Conservation (phyloP, 345 rosid genomes). For the Populus alba region DNA sequence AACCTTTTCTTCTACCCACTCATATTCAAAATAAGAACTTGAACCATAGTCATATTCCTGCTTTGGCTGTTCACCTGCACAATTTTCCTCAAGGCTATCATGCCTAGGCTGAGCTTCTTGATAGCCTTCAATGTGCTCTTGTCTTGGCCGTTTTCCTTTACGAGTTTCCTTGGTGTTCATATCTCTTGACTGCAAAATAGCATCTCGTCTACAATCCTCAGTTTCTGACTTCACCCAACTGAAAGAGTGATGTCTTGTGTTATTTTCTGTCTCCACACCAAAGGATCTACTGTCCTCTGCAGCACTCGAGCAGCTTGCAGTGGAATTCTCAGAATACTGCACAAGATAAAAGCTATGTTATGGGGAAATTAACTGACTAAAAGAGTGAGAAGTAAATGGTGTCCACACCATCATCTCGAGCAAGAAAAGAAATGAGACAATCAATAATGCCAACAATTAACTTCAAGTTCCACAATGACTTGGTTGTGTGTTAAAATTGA, state of each 20-base stretch:
- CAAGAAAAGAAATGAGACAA: too few relatives aligned
- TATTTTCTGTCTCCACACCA: constrained; percentile 26
- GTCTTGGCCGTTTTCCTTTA: constrained; percentile 67
- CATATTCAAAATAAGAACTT: constrained; percentile 38
- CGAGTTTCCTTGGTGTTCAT: constrained; percentile 33
- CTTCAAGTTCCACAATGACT: too few relatives aligned
- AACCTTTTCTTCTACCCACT: constrained; percentile 50
- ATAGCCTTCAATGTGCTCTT: constrained; percentile 39
- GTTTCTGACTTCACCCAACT: constrained; percentile 38
- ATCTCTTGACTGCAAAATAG: constrained; percentile 10
- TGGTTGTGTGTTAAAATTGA: too few relatives aligned
- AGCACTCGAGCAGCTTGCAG: constrained; percentile 10
- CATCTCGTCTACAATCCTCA: constrained; percentile 37
- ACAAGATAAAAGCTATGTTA: neutral
- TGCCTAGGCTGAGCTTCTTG: constrained; percentile 25
- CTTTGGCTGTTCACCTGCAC: constrained; percentile 58
- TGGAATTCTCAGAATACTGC: constrained; percentile 10
- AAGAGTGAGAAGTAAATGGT: too few relatives aligned
- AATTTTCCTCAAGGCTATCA: constrained; percentile 24
- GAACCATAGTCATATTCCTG: constrained; percentile 44
- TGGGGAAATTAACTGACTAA: too few relatives aligned
- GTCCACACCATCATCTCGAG: too few relatives aligned
- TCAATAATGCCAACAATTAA: too few relatives aligned
- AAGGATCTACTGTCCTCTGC: constrained; percentile 23
- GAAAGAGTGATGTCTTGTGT: constrained; percentile 14